phyloP scores from a whole-genome alignment of 371 early-diverging fungal genomes.

The Mycotypha africana region DNA sequence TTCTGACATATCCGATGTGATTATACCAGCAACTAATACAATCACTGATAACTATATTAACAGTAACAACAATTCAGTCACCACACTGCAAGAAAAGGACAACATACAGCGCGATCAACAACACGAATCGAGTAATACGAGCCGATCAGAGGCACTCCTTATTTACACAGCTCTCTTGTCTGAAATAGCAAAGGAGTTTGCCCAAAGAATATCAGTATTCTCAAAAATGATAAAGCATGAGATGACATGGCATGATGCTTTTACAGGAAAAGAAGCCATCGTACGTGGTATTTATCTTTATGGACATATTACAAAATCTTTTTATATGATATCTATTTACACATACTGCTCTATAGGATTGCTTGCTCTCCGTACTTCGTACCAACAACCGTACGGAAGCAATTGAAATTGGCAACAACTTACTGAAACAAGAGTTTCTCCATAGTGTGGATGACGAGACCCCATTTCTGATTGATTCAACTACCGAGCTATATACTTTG shows the following conservation, averaged over 20 bases:
- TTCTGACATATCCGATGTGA: too few species aligned
- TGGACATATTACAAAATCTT: too few species aligned
- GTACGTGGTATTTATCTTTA: slow-evolving; percentile 29
- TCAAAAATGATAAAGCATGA: slow-evolving; percentile 56
- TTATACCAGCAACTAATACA: too few species aligned
- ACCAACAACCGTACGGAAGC: slow-evolving; percentile 55
- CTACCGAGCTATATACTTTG: slow-evolving; percentile 59
- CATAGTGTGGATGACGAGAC: slow-evolving; percentile 65
- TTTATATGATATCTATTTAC: neutral
- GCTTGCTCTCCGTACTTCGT: neutral
- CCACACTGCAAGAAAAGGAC: too few species aligned
- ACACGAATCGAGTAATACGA: too few species aligned
- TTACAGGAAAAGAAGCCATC: slow-evolving; percentile 78
- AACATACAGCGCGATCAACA: too few species aligned
- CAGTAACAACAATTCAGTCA: too few species aligned
- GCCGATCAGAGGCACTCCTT: too few species aligned
- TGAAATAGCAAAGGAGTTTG: slow-evolving; percentile 71
- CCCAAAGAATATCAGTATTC: slow-evolving; percentile 62
- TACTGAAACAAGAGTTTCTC: slow-evolving; percentile 65
- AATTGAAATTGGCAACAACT: slow-evolving; percentile 60
- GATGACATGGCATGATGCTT: slow-evolving; percentile 73
- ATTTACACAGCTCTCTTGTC: slow-evolving; percentile 82
- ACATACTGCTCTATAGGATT: neutral
- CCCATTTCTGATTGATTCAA: slow-evolving; percentile 49
- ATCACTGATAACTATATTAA: too few species aligned